Conservation (phyloP, 2,329 filamentous ascomycete genomes). For the Neonectria punicea region DNA sequence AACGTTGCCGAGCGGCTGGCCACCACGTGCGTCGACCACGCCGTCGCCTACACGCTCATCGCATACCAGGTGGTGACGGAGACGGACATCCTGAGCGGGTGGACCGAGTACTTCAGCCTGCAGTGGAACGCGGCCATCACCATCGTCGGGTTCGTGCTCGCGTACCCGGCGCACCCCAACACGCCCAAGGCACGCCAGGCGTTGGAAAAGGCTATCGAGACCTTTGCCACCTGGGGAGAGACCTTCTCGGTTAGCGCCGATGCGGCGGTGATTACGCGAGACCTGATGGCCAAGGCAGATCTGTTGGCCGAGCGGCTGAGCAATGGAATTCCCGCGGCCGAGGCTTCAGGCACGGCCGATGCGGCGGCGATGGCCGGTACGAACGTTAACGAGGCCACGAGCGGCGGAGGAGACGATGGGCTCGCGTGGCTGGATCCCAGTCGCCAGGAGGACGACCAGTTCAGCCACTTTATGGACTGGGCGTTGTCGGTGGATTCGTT, state of each 20-base stretch:
- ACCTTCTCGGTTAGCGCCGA: conserved; percentile 55
- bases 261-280: conserved; percentile 51
- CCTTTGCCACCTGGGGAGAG: conserved; percentile 47
- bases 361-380: not conserved
- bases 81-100: conserved; percentile 39
- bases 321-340: conserved; percentile 1
- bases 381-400: not conserved
- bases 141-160: conserved; percentile 47
- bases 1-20: conserved; percentile 32
- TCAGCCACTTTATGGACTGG: conserved; percentile 43
- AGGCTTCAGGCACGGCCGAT: not conserved
- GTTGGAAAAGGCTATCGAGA: conserved; percentile 51
- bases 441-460: conserved; percentile 28
- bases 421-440: conserved; percentile 39
- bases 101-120: conserved; percentile 42
- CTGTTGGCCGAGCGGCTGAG: conserved; percentile 21
- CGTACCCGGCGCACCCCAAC: conserved; percentile 40
- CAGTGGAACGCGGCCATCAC: conserved; percentile 47
- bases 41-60: conserved; percentile 36
- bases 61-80: conserved; percentile 38
- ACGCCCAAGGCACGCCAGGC: conserved; percentile 37
- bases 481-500: conserved; percentile 42
- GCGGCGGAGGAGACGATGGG: conserved; percentile 14
- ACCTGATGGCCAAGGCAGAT: conserved; percentile 37
- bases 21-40: conserved; percentile 34